These are phyloP conservation scores for Sphaerulina vaccinii DNA, from an alignment of 2,329 filamentous ascomycete species.

Conservation along the genomic window DNA sequence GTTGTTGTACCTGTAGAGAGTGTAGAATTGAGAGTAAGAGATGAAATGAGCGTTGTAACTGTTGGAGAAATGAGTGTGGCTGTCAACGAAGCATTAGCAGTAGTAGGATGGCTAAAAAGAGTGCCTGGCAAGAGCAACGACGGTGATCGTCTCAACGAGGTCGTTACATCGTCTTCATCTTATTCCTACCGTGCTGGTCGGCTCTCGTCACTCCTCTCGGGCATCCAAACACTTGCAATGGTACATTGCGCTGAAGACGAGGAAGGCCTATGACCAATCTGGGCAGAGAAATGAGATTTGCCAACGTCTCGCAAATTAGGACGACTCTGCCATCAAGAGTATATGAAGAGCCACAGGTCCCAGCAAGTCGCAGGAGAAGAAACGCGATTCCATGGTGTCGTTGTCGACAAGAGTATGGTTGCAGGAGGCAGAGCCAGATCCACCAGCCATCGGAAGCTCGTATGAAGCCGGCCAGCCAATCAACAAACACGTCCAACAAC, in stretches of 20 bases:
- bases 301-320: background rate
- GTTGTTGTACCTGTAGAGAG: constrained; percentile 10
- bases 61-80: constrained; percentile 12
- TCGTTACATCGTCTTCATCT: background rate
- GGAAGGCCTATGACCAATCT: background rate
- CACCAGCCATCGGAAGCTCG: background rate
- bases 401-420: background rate
- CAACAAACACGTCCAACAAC: background rate
- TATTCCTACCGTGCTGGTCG: background rate
- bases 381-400: background rate
- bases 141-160: background rate
- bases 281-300: background rate
- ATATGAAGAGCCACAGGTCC: background rate
- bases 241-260: background rate
- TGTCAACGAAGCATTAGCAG: constrained; percentile 12
- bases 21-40: constrained; percentile 6
- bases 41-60: constrained; percentile 17
- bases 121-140: background rate
- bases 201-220: background rate
- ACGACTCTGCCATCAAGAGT: background rate
- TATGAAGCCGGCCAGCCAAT: background rate
- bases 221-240: background rate
- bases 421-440: background rate
- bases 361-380: background rate
- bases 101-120: background rate